A percentile compares a stretch with the other conserved stretches of the same genome.
phyloP scores from a whole-genome alignment of 805 yeast genomes.

The Sugiyamaella marilandica region DNA sequence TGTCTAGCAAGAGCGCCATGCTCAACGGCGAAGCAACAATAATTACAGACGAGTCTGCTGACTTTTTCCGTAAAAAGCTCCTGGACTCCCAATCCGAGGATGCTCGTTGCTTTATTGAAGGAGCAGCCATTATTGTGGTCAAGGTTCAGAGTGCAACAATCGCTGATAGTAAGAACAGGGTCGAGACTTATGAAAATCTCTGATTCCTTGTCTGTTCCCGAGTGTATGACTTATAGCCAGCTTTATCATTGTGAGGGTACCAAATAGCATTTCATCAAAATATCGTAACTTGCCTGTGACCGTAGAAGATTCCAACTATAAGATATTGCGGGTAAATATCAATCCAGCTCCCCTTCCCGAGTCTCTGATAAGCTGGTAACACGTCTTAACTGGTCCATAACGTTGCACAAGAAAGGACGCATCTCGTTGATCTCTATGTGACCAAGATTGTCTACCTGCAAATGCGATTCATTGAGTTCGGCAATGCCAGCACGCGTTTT shows the following conservation, averaged over 20 bases:
- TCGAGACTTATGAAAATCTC: background rate
- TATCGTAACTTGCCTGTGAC: no score
- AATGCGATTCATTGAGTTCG: slow-evolving; percentile 74
- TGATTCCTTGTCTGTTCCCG: no score
- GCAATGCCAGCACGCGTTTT: slow-evolving; percentile 77
- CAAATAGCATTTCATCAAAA: no score
- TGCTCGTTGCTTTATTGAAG: slow-evolving; percentile 47
- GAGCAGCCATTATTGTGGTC: slow-evolving; percentile 62
- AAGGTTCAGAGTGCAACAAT: slow-evolving; percentile 65
- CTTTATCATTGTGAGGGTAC: no score
- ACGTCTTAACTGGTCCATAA: slow-evolving; percentile 69
- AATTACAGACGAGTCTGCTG: slow-evolving; percentile 49
- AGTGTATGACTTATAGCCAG: no score
- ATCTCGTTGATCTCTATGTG: slow-evolving; percentile 82
- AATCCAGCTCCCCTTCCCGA: background rate
- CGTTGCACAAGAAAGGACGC: slow-evolving; percentile 71
- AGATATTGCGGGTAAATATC: no score
- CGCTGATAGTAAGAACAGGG: slow-evolving; percentile 56
- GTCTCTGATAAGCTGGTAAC: background rate
- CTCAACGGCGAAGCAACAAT: slow-evolving; percentile 66
- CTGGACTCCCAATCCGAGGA: slow-evolving; percentile 61
- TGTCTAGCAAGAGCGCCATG: slow-evolving; percentile 78
- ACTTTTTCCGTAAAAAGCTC: slow-evolving; percentile 62
- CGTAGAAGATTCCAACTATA: no score
- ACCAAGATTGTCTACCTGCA: slow-evolving; percentile 78